Conservation (phyloP, 805 yeast genomes). For the Suhomyces prunicola region DNA sequence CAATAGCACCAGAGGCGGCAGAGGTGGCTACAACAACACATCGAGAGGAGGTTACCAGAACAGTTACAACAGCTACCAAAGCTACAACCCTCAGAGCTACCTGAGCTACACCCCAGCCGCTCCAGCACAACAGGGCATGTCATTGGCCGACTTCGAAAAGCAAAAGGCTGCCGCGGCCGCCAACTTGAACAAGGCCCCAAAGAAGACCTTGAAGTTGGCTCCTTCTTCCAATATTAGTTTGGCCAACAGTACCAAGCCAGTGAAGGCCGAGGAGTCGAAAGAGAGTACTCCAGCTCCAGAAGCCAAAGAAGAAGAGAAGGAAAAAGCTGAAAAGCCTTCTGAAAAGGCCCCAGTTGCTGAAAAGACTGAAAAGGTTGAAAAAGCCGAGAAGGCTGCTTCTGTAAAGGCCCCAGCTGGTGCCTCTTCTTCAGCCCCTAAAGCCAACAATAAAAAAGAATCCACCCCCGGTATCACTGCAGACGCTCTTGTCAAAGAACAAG, state of each 20-base stretch:
- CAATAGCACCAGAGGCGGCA: conserved; percentile 23
- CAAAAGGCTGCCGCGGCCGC: conserved; percentile 49
- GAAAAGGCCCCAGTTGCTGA: conserved; percentile 9
- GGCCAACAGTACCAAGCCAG: conserved; percentile 29
- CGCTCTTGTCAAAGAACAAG: conserved; percentile 62
- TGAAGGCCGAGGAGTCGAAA: conserved; percentile 16
- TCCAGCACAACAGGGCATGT: conserved; percentile 47
- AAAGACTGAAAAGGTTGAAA: not conserved
- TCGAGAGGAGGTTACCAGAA: conserved; percentile 20
- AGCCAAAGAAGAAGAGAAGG: not conserved
- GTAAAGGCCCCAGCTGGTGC: conserved; percentile 4
- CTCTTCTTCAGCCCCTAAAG: conserved; percentile 13
- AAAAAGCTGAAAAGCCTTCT: conserved; percentile 9
- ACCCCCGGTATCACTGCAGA: conserved; percentile 40
- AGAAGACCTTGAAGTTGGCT: conserved; percentile 65
- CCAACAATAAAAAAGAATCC: conserved; percentile 14
- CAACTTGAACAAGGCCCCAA: conserved; percentile 50
- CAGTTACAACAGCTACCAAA: conserved; percentile 9
- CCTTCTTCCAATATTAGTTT: conserved; percentile 63
- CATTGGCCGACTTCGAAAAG: conserved; percentile 79
- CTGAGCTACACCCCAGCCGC: conserved; percentile 15
- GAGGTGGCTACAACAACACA: conserved; percentile 16
- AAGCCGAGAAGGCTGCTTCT: too few relatives aligned
- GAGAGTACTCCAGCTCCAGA: conserved; percentile 18
- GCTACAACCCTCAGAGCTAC: conserved; percentile 18